These are phyloP conservation scores for Sporothrix phasma DNA, from an alignment of 2,329 filamentous ascomycete genomes.

Conservation along the genomic window DNA sequence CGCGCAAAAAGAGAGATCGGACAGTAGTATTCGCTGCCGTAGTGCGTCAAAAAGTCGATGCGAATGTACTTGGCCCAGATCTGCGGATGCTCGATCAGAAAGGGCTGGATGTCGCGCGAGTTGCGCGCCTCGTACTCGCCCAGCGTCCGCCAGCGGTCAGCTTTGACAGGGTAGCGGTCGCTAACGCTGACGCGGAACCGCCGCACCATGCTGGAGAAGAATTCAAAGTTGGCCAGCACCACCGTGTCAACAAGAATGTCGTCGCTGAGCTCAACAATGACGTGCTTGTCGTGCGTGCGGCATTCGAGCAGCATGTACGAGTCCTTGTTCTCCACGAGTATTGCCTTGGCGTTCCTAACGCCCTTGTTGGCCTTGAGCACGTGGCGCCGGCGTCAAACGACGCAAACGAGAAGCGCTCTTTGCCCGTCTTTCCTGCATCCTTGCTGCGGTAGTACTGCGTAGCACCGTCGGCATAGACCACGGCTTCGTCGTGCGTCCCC, in stretches of 20 bases:
- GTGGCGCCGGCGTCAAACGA: slow-evolving; percentile 96
- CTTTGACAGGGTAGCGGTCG: slow-evolving; percentile 86
- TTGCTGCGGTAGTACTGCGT: slow-evolving; percentile 62
- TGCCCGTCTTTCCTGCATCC: slow-evolving; percentile 93
- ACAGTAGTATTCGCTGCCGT: slow-evolving; percentile 94
- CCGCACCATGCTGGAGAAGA: slow-evolving; percentile 95
- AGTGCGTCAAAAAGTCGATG: slow-evolving; percentile 86
- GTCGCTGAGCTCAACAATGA: slow-evolving; percentile 90
- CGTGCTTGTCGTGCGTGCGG: slow-evolving; percentile 75
- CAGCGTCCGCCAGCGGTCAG: slow-evolving; percentile 81
- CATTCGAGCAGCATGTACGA: slow-evolving; percentile 97
- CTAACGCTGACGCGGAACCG: slow-evolving; percentile 87
- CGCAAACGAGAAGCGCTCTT: slow-evolving; percentile 93
- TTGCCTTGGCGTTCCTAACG: slow-evolving; percentile 77
- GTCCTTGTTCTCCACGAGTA: slow-evolving; percentile 94
- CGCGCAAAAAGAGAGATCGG: slow-evolving; percentile 79
- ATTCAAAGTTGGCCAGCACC: slow-evolving; percentile 97
- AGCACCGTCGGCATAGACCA: slow-evolving; percentile 38
- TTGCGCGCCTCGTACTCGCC: slow-evolving; percentile 88
- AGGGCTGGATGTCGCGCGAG: slow-evolving; percentile 86
- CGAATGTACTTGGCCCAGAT: slow-evolving; percentile 93
- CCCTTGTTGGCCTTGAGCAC: slow-evolving; percentile 81
- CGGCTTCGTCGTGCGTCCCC: slow-evolving; percentile 30
- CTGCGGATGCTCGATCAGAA: slow-evolving; percentile 83
- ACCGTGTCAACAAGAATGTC: slow-evolving; percentile 81